These are phyloP conservation scores for Dothideomycetes sp. DNA, from an alignment of 2,329 filamentous ascomycete species.

Conservation along the genomic window DNA sequence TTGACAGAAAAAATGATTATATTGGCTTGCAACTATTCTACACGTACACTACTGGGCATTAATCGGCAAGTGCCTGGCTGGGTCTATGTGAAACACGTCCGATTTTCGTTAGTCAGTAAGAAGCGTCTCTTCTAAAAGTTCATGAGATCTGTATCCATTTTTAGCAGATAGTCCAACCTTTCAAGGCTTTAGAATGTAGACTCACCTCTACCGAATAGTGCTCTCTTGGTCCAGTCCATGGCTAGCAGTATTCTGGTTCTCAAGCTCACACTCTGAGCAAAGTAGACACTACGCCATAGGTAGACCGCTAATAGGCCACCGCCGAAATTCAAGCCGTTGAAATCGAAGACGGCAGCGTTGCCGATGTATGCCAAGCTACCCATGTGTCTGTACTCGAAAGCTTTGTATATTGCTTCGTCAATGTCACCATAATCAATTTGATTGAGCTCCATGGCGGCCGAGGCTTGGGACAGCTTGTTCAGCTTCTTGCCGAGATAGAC, in stretches of 20 bases:
- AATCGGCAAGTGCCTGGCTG: too few relatives aligned
- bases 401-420: conserved; percentile 84
- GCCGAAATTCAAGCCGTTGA: conserved; percentile 64
- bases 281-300: conserved; percentile 92
- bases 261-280: conserved; percentile 92
- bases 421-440: conserved; percentile 80
- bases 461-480: conserved; percentile 73
- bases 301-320: conserved; percentile 91
- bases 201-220: conserved; percentile 88
- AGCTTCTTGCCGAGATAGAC: conserved; percentile 87
- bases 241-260: conserved; percentile 78
- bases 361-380: conserved; percentile 91
- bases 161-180: not conserved
- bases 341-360: conserved; percentile 91
- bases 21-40: too few relatives aligned
- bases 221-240: conserved; percentile 98
- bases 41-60: too few relatives aligned
- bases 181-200: conserved; percentile 11
- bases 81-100: too few relatives aligned
- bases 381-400: conserved; percentile 88
- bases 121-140: conserved; percentile 10
- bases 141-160: conserved; percentile 10
- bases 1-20: too few relatives aligned
- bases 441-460: conserved; percentile 66
- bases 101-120: too few relatives aligned